A percentile compares a stretch with the other conserved stretches of the same genome.
phyloP scores from a whole-genome alignment of 345 rosid genomes.

The Citrus sinensis region DNA sequence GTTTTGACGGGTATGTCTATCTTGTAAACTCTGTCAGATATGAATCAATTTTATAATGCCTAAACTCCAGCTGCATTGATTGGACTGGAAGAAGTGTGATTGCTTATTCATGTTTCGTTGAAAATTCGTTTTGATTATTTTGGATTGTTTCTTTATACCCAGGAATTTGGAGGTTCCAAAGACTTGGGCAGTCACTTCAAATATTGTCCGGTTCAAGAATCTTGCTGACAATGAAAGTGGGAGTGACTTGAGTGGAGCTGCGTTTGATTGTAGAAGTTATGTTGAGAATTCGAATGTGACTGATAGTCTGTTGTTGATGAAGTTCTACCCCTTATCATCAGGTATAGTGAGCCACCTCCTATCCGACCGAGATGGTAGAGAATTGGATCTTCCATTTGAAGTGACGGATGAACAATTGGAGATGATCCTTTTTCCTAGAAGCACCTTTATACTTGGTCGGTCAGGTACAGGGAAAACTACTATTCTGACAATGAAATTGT shows the following conservation, averaged over 20 bases:
- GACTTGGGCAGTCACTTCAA: constrained; percentile 30
- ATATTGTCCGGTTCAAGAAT: constrained; percentile 23
- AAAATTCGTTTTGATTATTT: neutral
- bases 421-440: constrained; percentile 35
- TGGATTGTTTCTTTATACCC: neutral
- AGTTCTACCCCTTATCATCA: constrained; percentile 47
- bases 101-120: neutral
- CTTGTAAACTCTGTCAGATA: neutral
- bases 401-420: constrained; percentile 39
- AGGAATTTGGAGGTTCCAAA: constrained; percentile 51
- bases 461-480: constrained; percentile 70
- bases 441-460: constrained; percentile 47
- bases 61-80: neutral
- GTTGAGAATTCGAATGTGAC: constrained; percentile 43
- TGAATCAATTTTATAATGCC: neutral
- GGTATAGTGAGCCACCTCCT: constrained; percentile 36
- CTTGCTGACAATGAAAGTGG: constrained; percentile 13
- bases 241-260: constrained; percentile 3
- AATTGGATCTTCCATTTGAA: constrained; percentile 52
- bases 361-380: constrained; percentile 30
- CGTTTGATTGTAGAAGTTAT: constrained; percentile 18
- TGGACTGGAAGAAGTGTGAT: neutral
- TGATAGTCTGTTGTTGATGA: constrained; percentile 49
- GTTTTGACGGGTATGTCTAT: constrained; percentile 45
- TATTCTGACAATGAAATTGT: constrained; percentile 43